These are phyloP conservation scores for Microthlaspi erraticum DNA, from an alignment of 345 rosid genomes.

Conservation along the genomic window DNA sequence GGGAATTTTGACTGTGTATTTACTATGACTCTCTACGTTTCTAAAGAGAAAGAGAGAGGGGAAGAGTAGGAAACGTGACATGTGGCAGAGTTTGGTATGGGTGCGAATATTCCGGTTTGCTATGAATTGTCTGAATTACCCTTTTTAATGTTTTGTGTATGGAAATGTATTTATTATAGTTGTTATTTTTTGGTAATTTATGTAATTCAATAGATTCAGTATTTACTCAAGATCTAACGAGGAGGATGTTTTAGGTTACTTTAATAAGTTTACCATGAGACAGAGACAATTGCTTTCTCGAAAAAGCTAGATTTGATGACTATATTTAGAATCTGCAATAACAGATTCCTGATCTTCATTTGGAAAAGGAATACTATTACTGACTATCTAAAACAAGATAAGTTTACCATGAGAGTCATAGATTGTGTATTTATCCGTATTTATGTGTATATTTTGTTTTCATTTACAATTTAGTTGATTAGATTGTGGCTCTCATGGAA, in stretches of 20 bases:
- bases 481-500: background rate
- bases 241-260: background rate
- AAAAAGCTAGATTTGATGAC: no score
- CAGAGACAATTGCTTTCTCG: background rate
- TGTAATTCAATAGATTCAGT: background rate
- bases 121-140: background rate
- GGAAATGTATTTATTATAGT: slow-evolving; percentile 1
- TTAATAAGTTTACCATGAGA: background rate
- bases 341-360: no score
- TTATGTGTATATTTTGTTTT: background rate
- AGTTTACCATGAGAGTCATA: background rate
- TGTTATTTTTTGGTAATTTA: background rate
- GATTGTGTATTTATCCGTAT: background rate
- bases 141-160: background rate
- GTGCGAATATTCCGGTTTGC: slow-evolving; percentile 33
- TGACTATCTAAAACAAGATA: background rate
- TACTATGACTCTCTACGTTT: slow-evolving; percentile 43
- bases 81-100: slow-evolving; percentile 30
- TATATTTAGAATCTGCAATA: no score
- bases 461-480: background rate
- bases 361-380: no score
- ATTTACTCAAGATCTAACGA: background rate
- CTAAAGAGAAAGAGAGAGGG: slow-evolving; percentile 6
- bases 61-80: background rate
- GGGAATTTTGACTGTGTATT: slow-evolving; percentile 29